phyloP scores from a whole-genome alignment of 371 early-diverging fungal species.

The Funneliformis caledonium region DNA sequence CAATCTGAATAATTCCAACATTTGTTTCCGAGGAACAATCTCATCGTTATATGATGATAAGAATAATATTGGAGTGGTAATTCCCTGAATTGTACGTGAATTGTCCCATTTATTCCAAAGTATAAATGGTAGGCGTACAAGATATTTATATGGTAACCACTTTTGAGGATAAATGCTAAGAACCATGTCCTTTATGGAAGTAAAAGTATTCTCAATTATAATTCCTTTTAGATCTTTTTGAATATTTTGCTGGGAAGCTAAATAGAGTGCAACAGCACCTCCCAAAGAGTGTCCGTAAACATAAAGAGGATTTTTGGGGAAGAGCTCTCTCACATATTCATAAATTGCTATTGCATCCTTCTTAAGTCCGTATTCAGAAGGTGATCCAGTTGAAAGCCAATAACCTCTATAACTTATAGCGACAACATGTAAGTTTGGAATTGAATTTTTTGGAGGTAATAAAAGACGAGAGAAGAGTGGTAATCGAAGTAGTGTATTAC shows the following conservation, averaged over 20 bases:
- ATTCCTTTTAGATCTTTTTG: slow-evolving; percentile 42
- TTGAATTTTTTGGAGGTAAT: slow-evolving; percentile 37
- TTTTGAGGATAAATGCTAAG: slow-evolving; percentile 47
- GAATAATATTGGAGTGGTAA: slow-evolving; percentile 75
- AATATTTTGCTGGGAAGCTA: slow-evolving; percentile 46
- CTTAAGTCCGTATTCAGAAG: slow-evolving; percentile 48
- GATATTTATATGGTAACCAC: slow-evolving; percentile 51
- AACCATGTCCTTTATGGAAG: slow-evolving; percentile 51
- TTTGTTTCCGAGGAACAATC: slow-evolving; percentile 88
- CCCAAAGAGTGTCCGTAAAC: slow-evolving; percentile 97
- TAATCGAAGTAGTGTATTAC: slow-evolving; percentile 52
- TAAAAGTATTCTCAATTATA: slow-evolving; percentile 55
- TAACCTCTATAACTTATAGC: slow-evolving; percentile 53
- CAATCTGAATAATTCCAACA: slow-evolving; percentile 72
- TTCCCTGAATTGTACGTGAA: slow-evolving; percentile 37
- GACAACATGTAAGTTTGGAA: slow-evolving; percentile 44
- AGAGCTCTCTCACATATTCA: slow-evolving; percentile 34
- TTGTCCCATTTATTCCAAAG: slow-evolving; percentile 53
- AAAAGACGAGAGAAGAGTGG: slow-evolving; percentile 43
- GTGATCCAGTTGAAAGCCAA: slow-evolving; percentile 48
- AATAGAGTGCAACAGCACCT: slow-evolving; percentile 94
- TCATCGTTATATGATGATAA: slow-evolving; percentile 85
- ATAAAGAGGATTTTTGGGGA: slow-evolving; percentile 55
- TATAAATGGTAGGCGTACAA: slow-evolving; percentile 45
- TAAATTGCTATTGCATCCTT: slow-evolving; percentile 48